Percentiles rank a stretch among this genome's conserved stretches.
phyloP scores from a whole-genome alignment of 805 yeast genomes.

The Hanseniaspora guilliermondii region DNA sequence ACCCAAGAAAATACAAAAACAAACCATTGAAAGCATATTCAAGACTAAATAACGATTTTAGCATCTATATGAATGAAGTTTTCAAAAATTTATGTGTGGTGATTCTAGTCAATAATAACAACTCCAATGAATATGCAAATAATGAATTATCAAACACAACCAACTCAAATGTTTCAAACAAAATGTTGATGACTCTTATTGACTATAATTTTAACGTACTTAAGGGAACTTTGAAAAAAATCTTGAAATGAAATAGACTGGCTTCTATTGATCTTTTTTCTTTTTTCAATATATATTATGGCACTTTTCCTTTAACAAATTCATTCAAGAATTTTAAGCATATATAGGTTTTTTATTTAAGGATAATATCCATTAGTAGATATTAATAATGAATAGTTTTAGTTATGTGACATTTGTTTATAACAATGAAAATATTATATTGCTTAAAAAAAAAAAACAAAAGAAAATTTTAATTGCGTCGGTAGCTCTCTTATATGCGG shows the following conservation, averaged over 20 bases:
- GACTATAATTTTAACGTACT: constrained; percentile 82
- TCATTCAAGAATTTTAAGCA: no score
- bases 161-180: background rate
- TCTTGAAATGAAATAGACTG: constrained; percentile 29
- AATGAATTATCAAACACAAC: constrained; percentile 24
- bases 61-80: constrained; percentile 78
- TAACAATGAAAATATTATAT: no score
- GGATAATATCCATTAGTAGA: no score
- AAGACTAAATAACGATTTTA: constrained; percentile 68
- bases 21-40: constrained; percentile 55
- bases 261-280: background rate
- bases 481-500: no score
- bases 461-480: no score
- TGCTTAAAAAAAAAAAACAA: no score
- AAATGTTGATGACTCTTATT: constrained; percentile 44
- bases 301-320: background rate
- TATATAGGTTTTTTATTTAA: no score
- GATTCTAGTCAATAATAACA: constrained; percentile 65
- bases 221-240: constrained; percentile 59
- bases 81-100: constrained; percentile 85
- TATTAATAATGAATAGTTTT: no score
- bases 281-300: background rate
- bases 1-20: constrained; percentile 13
- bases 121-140: constrained; percentile 29
- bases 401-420: no score